Conservation (phyloP, 2,329 filamentous ascomycete species). For the Claviceps paspali region DNA sequence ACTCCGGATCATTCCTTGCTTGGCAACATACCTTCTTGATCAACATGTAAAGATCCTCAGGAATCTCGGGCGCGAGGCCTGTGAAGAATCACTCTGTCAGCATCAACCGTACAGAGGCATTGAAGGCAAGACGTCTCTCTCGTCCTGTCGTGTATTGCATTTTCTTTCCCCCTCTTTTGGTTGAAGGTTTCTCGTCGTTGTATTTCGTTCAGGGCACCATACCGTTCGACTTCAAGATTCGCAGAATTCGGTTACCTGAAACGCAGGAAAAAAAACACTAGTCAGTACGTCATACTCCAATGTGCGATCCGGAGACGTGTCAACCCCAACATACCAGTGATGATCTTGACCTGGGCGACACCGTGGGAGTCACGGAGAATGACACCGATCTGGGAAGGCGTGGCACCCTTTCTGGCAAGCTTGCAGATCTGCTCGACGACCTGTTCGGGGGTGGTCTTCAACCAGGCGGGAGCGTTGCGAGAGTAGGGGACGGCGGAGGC, state of each 20-base stretch:
- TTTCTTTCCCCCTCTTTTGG: conserved; percentile 14
- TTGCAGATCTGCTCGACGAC: conserved; percentile 99
- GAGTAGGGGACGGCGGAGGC: conserved; percentile 94
- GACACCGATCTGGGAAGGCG: conserved; percentile 97
- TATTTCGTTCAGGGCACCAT: conserved; percentile 35
- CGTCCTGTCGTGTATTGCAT: conserved; percentile 13
- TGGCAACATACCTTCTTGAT: conserved; percentile 81
- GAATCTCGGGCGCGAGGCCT: conserved; percentile 97
- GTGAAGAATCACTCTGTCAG: conserved; percentile 83
- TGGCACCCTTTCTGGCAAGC: conserved; percentile 97
- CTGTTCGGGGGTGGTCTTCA: conserved; percentile 97
- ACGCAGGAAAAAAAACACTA: conserved; percentile 2
- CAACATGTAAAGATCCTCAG: conserved; percentile 99
- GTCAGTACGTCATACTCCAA: neutral
- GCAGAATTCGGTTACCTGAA: conserved; percentile 99
- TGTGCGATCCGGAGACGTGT: neutral
- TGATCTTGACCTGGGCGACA: conserved; percentile 92
- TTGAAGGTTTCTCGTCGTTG: conserved; percentile 11
- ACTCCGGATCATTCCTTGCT: neutral
- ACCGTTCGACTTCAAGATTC: conserved; percentile 97
- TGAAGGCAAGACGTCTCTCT: conserved; percentile 11
- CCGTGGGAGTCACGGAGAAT: conserved; percentile 96
- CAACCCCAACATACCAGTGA: conserved; percentile 58
- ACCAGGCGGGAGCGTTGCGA: conserved; percentile 79
- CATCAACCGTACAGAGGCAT: conserved; percentile 81